Percentiles rank a stretch among this genome's conserved stretches.
Evolutionary conservation across 1,284 basidiomycete genomes (phyloP).

Genomic region (Trametes hirsuta): DNA sequence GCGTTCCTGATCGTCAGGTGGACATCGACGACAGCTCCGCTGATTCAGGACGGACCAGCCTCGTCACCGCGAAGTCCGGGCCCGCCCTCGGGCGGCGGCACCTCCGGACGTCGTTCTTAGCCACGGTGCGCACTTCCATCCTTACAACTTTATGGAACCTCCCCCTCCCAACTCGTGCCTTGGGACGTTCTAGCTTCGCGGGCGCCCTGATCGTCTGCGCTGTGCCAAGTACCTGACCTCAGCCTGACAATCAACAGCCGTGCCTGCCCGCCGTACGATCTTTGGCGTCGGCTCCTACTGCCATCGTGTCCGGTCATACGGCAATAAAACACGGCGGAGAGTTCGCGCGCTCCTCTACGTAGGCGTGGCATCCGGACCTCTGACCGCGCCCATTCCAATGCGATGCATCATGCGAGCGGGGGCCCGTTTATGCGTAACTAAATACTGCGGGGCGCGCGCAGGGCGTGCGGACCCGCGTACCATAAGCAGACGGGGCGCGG

Average conservation of each 20-base stretch:
- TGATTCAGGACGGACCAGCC: slow-evolving; percentile 1
- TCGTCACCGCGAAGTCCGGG: slow-evolving; percentile 3
- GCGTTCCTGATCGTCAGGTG: slow-evolving; percentile 5
- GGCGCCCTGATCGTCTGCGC: neutral
- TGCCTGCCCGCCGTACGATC: neutral
- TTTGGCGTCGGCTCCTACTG: slow-evolving; percentile 1
- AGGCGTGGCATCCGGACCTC: neutral
- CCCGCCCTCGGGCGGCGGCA: neutral
- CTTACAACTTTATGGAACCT: neutral
- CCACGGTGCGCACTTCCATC: neutral
- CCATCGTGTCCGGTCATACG: neutral
- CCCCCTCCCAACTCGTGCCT: neutral
- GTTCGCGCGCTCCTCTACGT: no score
- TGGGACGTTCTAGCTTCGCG: neutral
- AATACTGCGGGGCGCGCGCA: neutral
- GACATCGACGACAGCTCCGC: slow-evolving; percentile 1
- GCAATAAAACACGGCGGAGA: no score
- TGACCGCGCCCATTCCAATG: no score
- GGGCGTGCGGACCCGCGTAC: neutral
- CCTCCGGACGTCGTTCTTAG: neutral
- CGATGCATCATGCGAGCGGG: neutral
- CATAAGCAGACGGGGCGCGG: neutral
- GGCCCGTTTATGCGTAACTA: neutral
- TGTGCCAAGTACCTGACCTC: neutral
- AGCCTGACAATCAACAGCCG: neutral